Base-by-base conservation (phyloP, 202 grass and related monocot genomes). In the Miscanthus sacchariflorus region DNA sequence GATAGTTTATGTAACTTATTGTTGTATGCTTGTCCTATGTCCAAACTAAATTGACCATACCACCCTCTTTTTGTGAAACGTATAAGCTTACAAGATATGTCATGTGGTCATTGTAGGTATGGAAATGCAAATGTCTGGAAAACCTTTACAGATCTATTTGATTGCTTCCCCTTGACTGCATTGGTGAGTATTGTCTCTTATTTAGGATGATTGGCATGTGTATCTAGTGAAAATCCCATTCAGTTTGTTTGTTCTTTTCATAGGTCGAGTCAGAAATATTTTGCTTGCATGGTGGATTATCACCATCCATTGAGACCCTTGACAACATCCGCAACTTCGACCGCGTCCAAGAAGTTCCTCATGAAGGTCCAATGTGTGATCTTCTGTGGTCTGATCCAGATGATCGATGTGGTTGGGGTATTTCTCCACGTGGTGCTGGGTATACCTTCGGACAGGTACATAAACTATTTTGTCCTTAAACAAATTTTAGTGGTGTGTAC, bases 191-290 rank as follows among this genome's bases (percentile, higher is more conserved):
- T 33, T 83, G 43, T 84, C 79, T 61, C 64, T 89, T 67, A 66
- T 24, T 27, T 84, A 45, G 23, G 48, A 67, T 81, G n/a, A 43
- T 79, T 64, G 77, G 59, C 64, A 33, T 87, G 42, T 68, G 33
- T 70, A 63, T 87, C 71, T 50, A 33, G 48, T 81, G 56, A 78
- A 68, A 12, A 30, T 89, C 12, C 21, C 27, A 70, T 86, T 77
- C 28, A 35, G 87, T 19, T 40, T 75, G 21, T 78, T 76, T 42
- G n/a, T 44, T 49, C 6, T 38, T 72, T 86, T 38, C 43, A 72
- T 85, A 98, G 96, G 96, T 98, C 1, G 96, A 98, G 50, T 98
- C 96, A 40, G 96, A 98, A 88, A 98, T 98, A 94, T 98, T 98
- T 90, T 98, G 96, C 64, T 86, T 98, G 87, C 96, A 98, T 45